Base-by-base conservation (phyloP, 306 rosid genomes). In the Cucurbita pepo region DNA sequence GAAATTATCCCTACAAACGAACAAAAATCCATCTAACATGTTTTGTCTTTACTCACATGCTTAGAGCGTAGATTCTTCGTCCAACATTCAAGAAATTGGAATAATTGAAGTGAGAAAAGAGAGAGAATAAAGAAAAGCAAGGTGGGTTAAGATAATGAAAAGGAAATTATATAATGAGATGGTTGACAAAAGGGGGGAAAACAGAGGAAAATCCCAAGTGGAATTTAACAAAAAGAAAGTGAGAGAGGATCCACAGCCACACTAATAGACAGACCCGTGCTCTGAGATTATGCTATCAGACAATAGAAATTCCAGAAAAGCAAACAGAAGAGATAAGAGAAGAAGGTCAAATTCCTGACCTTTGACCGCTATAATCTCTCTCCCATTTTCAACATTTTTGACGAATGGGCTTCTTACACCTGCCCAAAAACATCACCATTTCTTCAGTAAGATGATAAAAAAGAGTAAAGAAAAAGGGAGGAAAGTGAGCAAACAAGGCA, bases 401-500 rank as follows among this genome's bases (percentile, higher is more conserved):
- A 14, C 54, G 45, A 66, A 45, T 66, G 72, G 72, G 72, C 6
- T 66, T 6, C 0, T 0, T 2, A 43, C 53, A 65, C 54, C 16
- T 65, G 40, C 12, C 72, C 8, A 4, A 44, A 41, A 65, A 8
- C 34, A 30, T 30, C 34, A 18, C 8, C 1, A 63, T 6, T 40
- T 15, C 36, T 30, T 30, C 34, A 30, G 34, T 30, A 67, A 67
- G 7, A n/a, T 41, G 12, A 30, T 5, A 45, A 3, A 18, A 43
- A 5, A 5, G 8, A 41, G 6, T 1, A 37, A 61, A n/a, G 40
- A 45, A 66, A 66, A 66, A 47, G 56, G 48, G 21, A 48, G 73
- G 14, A 22, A 22, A 69, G 56, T 69, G 18, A 69, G 54, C 72
- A 66, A 66, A 66, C 55, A 66, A 45, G 72, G 72, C 72, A 65